phyloP scores from a whole-genome alignment of 2,329 filamentous ascomycete species.

The Tolypocladium pustulatum region DNA sequence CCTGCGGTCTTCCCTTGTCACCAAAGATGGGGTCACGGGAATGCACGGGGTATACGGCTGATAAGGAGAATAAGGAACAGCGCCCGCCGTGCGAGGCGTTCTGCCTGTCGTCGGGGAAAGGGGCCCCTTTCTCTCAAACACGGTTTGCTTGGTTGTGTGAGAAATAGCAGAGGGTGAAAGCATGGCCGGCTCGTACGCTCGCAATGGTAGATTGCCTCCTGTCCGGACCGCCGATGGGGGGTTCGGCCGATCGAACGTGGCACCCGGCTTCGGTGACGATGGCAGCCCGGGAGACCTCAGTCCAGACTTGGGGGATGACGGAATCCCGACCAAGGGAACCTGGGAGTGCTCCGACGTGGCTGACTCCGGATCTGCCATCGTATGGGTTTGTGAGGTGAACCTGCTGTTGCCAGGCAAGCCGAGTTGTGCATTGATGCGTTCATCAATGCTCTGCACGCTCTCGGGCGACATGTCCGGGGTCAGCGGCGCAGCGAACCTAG shows the following conservation, averaged over 20 bases:
- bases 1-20: conserved; percentile 62
- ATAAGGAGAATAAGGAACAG: conserved; percentile 66
- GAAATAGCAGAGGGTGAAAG: conserved; percentile 36
- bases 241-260: conserved; percentile 37
- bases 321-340: conserved; percentile 39
- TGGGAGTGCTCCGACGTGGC: conserved; percentile 41
- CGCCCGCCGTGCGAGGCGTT: conserved; percentile 51
- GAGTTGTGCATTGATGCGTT: conserved; percentile 36
- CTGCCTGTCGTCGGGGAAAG: conserved; percentile 46
- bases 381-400: conserved; percentile 24
- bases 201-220: conserved; percentile 46
- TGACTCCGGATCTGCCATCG: conserved; percentile 38
- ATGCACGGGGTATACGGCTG: conserved; percentile 69
- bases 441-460: conserved; percentile 40
- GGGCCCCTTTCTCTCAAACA: conserved; percentile 46
- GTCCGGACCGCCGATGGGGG: conserved; percentile 45
- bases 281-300: conserved; percentile 28
- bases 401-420: conserved; percentile 21
- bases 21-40: conserved; percentile 65
- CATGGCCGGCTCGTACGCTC: conserved; percentile 49
- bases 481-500: conserved; percentile 15
- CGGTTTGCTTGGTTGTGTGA: conserved; percentile 51
- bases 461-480: conserved; percentile 28
- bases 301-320: conserved; percentile 28
- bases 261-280: conserved; percentile 38